A percentile compares a stretch with the other conserved stretches of the same genome.
Evolutionary conservation across 2,329 filamentous ascomycete species (phyloP).

Genomic region (Phaeomoniella chlamydospora): DNA sequence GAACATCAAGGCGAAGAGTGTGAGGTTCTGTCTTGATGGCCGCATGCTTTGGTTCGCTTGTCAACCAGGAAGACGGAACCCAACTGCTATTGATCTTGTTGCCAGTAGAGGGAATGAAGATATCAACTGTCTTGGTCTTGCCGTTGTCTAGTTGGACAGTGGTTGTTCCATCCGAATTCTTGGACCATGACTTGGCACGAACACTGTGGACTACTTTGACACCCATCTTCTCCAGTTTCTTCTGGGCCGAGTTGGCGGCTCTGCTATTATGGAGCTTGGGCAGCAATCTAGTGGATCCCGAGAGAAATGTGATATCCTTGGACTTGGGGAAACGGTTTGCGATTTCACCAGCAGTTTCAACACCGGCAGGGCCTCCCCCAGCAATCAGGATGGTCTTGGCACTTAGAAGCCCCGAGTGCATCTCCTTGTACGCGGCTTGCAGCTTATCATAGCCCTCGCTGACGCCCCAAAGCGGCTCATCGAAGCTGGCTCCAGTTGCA

Average conservation of each 20-base stretch:
- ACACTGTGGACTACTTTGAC: slow-evolving; percentile 27
- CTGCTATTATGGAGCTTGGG: slow-evolving; percentile 22
- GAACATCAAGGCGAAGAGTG: slow-evolving; percentile 11
- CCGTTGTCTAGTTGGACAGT: slow-evolving; percentile 31
- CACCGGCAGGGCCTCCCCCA: slow-evolving; percentile 33
- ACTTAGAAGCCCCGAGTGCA: slow-evolving; percentile 18
- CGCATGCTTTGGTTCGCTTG: slow-evolving; percentile 18
- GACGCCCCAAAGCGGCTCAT: slow-evolving; percentile 23
- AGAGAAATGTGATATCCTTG: slow-evolving; percentile 29
- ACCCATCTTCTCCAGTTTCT: slow-evolving; percentile 29
- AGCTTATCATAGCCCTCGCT: slow-evolving; percentile 24
- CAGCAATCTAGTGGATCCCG: slow-evolving; percentile 23
- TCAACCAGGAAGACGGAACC: slow-evolving; percentile 32
- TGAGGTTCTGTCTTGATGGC: slow-evolving; percentile 32
- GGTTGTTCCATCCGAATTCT: slow-evolving; percentile 21
- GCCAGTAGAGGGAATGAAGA: slow-evolving; percentile 39
- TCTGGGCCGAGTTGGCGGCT: slow-evolving; percentile 25
- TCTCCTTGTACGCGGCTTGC: slow-evolving; percentile 15
- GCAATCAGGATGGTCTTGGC: slow-evolving; percentile 31
- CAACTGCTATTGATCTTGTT: slow-evolving; percentile 37
- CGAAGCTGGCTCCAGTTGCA: slow-evolving; percentile 37
- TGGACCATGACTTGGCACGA: slow-evolving; percentile 16
- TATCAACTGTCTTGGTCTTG: slow-evolving; percentile 29
- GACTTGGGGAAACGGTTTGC: slow-evolving; percentile 20
- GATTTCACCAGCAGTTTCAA: slow-evolving; percentile 35